A percentile compares a stretch with the other conserved stretches of the same genome.
phyloP scores from a whole-genome alignment of 441 rosid genomes.

The Eruca vesicaria region DNA sequence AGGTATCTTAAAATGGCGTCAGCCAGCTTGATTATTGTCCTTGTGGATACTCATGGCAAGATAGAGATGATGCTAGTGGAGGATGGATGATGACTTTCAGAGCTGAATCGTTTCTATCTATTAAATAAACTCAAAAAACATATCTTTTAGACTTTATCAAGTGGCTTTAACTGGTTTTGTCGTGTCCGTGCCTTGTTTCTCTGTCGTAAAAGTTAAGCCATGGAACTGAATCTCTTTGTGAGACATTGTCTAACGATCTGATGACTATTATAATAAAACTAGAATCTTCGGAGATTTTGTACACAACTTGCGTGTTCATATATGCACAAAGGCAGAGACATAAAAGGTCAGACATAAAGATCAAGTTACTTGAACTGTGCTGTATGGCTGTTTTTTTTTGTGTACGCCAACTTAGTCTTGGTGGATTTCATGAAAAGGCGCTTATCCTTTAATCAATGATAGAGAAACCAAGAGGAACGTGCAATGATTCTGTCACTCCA shows the following conservation, averaged over 20 bases:
- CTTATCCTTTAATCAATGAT: too few species aligned
- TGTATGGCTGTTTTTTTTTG: background rate
- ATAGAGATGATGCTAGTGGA: too few species aligned
- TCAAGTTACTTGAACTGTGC: background rate
- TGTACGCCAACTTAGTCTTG: conserved; percentile 44
- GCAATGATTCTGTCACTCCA: too few species aligned
- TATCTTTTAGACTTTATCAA: background rate
- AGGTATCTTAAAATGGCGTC: too few species aligned
- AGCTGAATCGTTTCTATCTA: conserved; percentile 49
- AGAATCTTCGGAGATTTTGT: conserved; percentile 1
- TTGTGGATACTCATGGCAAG: conserved; percentile 98
- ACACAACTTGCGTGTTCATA: conserved; percentile 16
- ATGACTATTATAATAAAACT: background rate
- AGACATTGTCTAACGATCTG: background rate
- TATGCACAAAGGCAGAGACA: conserved; percentile 12
- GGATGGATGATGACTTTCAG: conserved; percentile 60
- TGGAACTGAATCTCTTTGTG: background rate
- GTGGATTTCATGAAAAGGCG: conserved; percentile 63
- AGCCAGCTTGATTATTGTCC: conserved; percentile 95
- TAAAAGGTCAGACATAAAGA: too few species aligned
- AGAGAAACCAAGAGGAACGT: too few species aligned
- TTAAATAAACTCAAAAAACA: background rate
- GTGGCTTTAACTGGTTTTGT: background rate
- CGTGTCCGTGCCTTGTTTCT: background rate
- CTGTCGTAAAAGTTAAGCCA: background rate